Conservation (phyloP, 2,329 filamentous ascomycete genomes). For the Fusarium sp. region DNA sequence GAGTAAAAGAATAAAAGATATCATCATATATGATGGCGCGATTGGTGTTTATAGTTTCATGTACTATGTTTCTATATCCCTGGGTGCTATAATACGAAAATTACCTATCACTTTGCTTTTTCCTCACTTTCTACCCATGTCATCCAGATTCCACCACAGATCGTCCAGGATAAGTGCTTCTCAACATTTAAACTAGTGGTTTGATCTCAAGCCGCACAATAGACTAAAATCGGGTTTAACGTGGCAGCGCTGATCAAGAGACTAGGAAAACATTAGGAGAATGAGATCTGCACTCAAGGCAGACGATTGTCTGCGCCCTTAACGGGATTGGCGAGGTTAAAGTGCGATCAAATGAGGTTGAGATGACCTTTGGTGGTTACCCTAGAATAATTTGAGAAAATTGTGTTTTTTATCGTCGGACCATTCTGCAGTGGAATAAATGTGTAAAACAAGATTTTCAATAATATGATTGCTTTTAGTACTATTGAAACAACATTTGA, state of each 20-base stretch:
- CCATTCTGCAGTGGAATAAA: no score
- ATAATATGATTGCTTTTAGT: not conserved
- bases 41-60: not conserved
- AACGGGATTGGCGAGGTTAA: conserved; percentile 14
- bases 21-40: not conserved
- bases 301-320: not conserved
- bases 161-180: not conserved
- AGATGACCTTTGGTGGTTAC: not conserved
- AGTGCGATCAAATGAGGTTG: not conserved
- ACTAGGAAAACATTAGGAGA: conserved; percentile 9
- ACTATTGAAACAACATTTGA: not conserved
- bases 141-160: not conserved
- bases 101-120: not conserved
- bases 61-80: not conserved
- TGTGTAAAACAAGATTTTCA: not conserved
- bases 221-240: not conserved
- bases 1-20: no score
- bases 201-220: conserved; percentile 3
- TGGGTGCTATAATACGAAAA: not conserved
- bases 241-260: conserved; percentile 25
- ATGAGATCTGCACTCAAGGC: not conserved
- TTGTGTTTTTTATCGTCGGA: no score
- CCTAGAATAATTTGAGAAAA: not conserved
- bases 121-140: not conserved
- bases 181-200: not conserved